Conservation (phyloP, 306 rosid species). For the Hippophae rhamnoides region DNA sequence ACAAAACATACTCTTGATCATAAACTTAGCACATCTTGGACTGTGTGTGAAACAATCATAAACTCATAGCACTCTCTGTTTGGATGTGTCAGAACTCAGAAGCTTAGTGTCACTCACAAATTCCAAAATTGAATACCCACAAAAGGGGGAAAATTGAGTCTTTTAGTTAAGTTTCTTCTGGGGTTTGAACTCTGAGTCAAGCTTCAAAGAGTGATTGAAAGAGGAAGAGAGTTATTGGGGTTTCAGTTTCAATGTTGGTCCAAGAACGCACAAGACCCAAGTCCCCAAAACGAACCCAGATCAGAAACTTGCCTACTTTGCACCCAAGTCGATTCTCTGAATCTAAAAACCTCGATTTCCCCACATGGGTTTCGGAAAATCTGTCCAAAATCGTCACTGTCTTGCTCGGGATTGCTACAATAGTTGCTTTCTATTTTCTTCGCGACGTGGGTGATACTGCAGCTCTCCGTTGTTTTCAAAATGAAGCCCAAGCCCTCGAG, state of each 20-base stretch:
- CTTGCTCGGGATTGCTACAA: conserved; percentile 17
- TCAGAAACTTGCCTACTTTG: neutral
- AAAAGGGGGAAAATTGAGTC: too few relatives aligned
- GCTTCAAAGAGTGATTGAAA: too few relatives aligned
- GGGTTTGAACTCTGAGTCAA: too few relatives aligned
- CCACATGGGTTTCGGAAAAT: conserved; percentile 24
- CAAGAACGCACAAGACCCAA: conserved; percentile 19
- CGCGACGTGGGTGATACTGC: conserved; percentile 9
- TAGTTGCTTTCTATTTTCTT: conserved; percentile 33
- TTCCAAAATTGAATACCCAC: too few relatives aligned
- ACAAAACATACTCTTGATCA: too few relatives aligned
- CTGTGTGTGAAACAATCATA: too few relatives aligned
- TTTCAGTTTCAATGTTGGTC: conserved; percentile 24
- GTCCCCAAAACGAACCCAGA: conserved; percentile 10
- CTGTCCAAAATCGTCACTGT: conserved; percentile 24
- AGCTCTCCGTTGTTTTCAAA: conserved; percentile 21
- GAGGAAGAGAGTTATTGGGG: too few relatives aligned
- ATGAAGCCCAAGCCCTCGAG: conserved; percentile 9
- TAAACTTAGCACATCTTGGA: too few relatives aligned
- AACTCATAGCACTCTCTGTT: too few relatives aligned
- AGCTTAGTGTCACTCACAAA: too few relatives aligned
- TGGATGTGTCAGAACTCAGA: too few relatives aligned
- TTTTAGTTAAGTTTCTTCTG: too few relatives aligned
- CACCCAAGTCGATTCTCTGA: conserved; percentile 12
- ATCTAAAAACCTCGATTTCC: conserved; percentile 14